phyloP scores from a whole-genome alignment of 768 basidiomycete genomes.

The Lactarius vividus region DNA sequence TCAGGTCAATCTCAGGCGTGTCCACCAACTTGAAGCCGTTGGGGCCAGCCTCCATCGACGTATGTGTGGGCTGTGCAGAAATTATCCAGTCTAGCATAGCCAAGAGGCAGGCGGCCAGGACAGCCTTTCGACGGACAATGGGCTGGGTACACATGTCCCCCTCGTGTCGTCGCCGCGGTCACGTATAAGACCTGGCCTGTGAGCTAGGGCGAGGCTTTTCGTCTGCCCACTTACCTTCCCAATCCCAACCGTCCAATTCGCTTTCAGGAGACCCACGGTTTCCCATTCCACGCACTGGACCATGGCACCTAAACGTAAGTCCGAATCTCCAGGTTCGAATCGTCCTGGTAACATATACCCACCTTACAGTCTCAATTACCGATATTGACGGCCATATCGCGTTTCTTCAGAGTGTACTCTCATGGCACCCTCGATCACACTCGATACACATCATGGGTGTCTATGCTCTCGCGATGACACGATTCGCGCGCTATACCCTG shows the following conservation, averaged over 20 bases:
- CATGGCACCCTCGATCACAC: background rate
- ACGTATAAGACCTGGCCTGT: no score
- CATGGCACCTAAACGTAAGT: background rate
- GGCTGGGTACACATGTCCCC: no score
- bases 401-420: background rate
- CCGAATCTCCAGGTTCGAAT: background rate
- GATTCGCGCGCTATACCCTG: no score
- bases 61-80: no score
- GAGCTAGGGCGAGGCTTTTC: background rate
- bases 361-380: background rate
- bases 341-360: background rate
- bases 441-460: background rate
- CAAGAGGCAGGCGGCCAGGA: no score
- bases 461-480: background rate
- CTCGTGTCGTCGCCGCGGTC: no score
- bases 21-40: no score
- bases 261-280: background rate
- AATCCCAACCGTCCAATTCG: background rate
- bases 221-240: background rate
- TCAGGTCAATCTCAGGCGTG: no score
- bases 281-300: background rate
- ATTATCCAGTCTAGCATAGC: no score
- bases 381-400: background rate
- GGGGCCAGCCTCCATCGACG: no score
- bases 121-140: no score